Conservation (phyloP, 768 basidiomycete species). For the Trametes gibbosa region DNA sequence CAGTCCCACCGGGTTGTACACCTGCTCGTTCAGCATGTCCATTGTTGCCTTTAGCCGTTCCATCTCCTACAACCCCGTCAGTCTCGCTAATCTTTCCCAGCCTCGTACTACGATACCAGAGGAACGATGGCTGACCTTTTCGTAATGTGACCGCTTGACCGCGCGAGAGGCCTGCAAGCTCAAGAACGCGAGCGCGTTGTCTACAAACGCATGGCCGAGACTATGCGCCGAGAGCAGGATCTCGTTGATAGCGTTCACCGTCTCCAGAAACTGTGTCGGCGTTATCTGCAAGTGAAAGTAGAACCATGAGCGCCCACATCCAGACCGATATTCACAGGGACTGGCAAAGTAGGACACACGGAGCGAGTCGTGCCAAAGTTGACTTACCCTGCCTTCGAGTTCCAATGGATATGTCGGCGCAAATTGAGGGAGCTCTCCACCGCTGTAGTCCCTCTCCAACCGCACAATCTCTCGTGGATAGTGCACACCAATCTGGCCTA, state of each 20-base stretch:
- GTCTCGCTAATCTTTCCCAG: neutral
- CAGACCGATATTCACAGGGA: neutral
- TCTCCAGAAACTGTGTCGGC: constrained; percentile 85
- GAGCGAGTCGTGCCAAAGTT: neutral
- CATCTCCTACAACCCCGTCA: constrained; percentile 63
- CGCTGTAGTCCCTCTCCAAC: constrained; percentile 88
- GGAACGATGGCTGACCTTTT: constrained; percentile 51
- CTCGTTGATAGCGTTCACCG: constrained; percentile 89
- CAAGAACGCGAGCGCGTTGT: constrained; percentile 76
- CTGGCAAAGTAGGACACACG: neutral
- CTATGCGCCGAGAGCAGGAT: constrained; percentile 85
- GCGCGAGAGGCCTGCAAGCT: constrained; percentile 78
- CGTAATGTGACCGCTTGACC: constrained; percentile 73
- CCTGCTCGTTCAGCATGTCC: constrained; percentile 60
- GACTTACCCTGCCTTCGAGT: constrained; percentile 84
- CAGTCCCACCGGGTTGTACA: constrained; percentile 86
- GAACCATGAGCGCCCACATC: neutral
- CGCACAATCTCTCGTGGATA: constrained; percentile 90
- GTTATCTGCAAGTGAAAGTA: constrained; percentile 57
- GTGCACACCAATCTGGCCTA: constrained; percentile 85
- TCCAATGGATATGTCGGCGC: constrained; percentile 87
- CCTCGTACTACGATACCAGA: neutral
- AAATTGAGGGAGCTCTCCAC: constrained; percentile 91
- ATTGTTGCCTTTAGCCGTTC: constrained; percentile 58
- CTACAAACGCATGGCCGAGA: constrained; percentile 62